Conservation (phyloP, 768 basidiomycete species). For the Xerocomus spinulosus region DNA sequence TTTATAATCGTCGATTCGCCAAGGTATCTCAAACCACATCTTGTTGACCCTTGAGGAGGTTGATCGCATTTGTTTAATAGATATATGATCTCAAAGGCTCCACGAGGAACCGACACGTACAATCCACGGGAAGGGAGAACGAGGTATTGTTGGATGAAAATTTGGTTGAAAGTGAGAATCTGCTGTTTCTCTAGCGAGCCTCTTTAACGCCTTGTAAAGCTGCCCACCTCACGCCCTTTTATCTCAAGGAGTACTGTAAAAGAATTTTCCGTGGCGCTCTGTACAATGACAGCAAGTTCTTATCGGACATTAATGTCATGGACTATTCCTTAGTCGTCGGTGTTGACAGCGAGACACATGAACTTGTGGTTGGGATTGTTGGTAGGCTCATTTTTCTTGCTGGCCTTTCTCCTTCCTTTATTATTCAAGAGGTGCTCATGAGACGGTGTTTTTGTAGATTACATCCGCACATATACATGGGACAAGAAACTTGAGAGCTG, state of each 20-base stretch:
- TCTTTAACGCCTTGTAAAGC: constrained; percentile 40
- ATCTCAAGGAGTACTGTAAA: constrained; percentile 95
- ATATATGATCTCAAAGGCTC: constrained; percentile 98
- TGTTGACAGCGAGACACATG: constrained; percentile 82
- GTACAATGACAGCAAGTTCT: constrained; percentile 92
- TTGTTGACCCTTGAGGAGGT: background rate
- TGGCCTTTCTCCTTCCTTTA: too few species aligned
- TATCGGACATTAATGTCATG: constrained; percentile 93
- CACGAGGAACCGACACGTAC: constrained; percentile 88
- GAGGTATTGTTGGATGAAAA: constrained; percentile 97
- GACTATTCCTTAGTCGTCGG: constrained; percentile 97
- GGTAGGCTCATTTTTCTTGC: constrained; percentile 49
- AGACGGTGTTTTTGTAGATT: constrained; percentile 53
- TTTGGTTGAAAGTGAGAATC: constrained; percentile 72
- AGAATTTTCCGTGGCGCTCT: constrained; percentile 86
- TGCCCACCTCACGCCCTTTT: constrained; percentile 84
- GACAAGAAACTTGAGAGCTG: constrained; percentile 98
- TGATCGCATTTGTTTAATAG: constrained; percentile 35
- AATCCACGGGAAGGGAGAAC: constrained; percentile 83
- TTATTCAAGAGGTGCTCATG: constrained; percentile 7
- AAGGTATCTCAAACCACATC: constrained; percentile 48
- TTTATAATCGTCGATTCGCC: constrained; percentile 87
- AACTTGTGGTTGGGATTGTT: constrained; percentile 95
- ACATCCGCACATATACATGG: constrained; percentile 95
- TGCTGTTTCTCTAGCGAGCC: background rate